A percentile compares a stretch with the other conserved stretches of the same genome.
Evolutionary conservation across 108 stramenopile genomes (phyloP).

Genomic region (Nitzschia sp.): DNA sequence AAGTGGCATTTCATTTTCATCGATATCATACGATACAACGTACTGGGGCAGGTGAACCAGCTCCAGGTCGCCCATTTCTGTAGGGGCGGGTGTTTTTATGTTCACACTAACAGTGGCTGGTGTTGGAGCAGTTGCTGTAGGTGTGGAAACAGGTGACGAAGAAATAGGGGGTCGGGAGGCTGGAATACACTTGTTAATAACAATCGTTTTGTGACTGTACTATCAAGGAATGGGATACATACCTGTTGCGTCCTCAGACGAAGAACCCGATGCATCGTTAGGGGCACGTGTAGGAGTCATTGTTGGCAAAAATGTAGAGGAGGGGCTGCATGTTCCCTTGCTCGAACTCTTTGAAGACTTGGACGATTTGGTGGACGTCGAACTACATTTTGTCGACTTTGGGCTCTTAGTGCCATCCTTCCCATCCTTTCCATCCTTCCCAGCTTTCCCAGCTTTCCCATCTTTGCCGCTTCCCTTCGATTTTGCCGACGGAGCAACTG

Average conservation of each 20-base stretch:
- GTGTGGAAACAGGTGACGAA: slow-evolving; percentile 10
- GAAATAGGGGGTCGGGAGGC: slow-evolving; percentile 26
- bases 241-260: background rate
- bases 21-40: slow-evolving; percentile 20
- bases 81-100: slow-evolving; percentile 4
- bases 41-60: slow-evolving; percentile 9
- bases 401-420: slow-evolving; percentile 2
- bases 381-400: background rate
- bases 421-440: slow-evolving; percentile 12
- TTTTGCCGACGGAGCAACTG: background rate
- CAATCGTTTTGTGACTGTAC: background rate
- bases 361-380: too few species aligned
- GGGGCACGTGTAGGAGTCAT: background rate
- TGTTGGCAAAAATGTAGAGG: background rate
- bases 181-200: slow-evolving; percentile 1
- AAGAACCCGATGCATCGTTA: background rate
- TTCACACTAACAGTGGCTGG: background rate
- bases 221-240: background rate
- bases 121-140: background rate
- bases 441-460: slow-evolving; percentile 13
- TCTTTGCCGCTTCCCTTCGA: too few species aligned
- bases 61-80: background rate
- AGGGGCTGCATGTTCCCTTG: slow-evolving; percentile 3
- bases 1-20: slow-evolving; percentile 7
- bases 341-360: background rate